Percentiles rank a stretch among this genome's conserved stretches.
Evolutionary conservation across 495 filamentous ascomycete species (phyloP).

Genomic region (Tuber borchii): DNA sequence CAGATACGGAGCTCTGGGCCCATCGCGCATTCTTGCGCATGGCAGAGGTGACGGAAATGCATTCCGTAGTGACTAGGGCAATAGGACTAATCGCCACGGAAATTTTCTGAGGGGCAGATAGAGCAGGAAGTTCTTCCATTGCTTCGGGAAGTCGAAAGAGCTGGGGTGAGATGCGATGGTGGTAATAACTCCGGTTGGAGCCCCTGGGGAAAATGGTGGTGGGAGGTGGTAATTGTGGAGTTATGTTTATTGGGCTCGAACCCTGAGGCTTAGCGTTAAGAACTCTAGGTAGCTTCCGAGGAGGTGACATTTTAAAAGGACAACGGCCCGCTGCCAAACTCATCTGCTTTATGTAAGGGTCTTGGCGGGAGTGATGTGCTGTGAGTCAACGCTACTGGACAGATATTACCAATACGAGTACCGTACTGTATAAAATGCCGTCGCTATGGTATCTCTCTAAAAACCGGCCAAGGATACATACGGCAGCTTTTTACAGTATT

Average conservation of each 20-base stretch:
- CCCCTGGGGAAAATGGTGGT: background rate
- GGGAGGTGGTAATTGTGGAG: background rate
- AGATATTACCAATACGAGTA: background rate
- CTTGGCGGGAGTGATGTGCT: conserved; percentile 5
- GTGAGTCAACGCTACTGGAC: background rate
- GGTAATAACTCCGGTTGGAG: conserved; percentile 1
- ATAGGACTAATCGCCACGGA: conserved; percentile 88
- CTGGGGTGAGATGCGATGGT: conserved; percentile 12
- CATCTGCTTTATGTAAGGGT: background rate
- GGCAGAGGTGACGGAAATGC: conserved; percentile 93
- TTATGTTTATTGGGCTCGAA: background rate
- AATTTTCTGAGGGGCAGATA: conserved; percentile 27
- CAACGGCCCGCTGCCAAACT: background rate
- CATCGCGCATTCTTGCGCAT: conserved; percentile 97
- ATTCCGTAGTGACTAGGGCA: conserved; percentile 95
- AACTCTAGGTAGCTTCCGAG: background rate
- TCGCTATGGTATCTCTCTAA: background rate
- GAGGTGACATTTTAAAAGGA: background rate
- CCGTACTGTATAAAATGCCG: background rate
- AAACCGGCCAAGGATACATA: background rate
- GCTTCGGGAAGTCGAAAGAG: background rate
- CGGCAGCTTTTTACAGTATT: background rate
- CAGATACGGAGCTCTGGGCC: conserved; percentile 92
- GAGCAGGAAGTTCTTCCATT: conserved; percentile 21
- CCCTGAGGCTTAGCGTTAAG: background rate